Conservation (phyloP, 495 filamentous ascomycete species). For the Lasiosphaeris hirsuta region DNA sequence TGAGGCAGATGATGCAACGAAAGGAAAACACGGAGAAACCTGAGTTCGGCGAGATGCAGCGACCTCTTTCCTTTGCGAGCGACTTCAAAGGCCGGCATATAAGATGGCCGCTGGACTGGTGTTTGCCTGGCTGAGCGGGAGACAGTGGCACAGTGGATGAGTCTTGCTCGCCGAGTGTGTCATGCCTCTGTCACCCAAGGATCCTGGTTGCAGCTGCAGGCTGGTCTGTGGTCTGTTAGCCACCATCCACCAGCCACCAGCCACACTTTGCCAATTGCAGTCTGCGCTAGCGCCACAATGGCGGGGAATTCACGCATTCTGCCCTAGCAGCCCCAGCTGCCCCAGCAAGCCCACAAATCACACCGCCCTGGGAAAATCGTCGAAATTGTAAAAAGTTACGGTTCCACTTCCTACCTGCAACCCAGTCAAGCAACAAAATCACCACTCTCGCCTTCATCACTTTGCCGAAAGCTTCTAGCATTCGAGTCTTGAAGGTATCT, state of each 20-base stretch:
- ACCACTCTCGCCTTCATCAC: slow-evolving; percentile 62
- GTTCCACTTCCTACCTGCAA: not conserved
- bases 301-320: slow-evolving; percentile 20
- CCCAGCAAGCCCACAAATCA: slow-evolving; percentile 4
- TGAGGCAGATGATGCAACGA: too few species aligned
- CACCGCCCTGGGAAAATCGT: slow-evolving; percentile 3
- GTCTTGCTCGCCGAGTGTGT: slow-evolving; percentile 7
- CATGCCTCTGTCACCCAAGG: not conserved
- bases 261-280: too few species aligned
- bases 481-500: slow-evolving; percentile 65
- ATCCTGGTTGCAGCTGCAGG: too few species aligned
- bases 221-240: too few species aligned
- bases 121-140: too few species aligned
- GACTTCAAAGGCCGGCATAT: too few species aligned
- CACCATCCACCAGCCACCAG: too few species aligned
- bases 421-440: slow-evolving; percentile 12
- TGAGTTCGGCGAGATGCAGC: too few species aligned
- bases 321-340: slow-evolving; percentile 12
- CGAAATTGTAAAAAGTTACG: slow-evolving; percentile 19
- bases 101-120: too few species aligned
- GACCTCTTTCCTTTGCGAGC: too few species aligned
- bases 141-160: not conserved
- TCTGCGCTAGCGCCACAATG: not conserved
- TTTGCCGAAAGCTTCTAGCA: slow-evolving; percentile 61
- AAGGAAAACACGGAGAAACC: too few species aligned